Conservation (phyloP, 352 stramenopile species). For the Thalassiosira oceanica region DNA sequence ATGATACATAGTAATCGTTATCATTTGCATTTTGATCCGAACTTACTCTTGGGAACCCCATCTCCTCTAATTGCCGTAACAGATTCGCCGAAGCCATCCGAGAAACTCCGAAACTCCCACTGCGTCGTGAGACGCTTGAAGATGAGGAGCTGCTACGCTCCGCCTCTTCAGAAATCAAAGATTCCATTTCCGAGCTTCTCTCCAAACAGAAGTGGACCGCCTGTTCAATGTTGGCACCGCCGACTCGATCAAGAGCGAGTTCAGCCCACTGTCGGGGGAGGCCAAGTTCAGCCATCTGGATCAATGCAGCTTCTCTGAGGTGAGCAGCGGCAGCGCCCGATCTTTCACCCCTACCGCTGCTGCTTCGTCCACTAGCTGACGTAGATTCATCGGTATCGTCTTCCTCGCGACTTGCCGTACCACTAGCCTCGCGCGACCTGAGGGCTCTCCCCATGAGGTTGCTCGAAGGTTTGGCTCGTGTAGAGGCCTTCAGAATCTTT, state of each 20-base stretch:
- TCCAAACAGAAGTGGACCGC: constrained; percentile 84
- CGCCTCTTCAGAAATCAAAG: constrained; percentile 71
- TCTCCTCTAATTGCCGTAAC: constrained; percentile 55
- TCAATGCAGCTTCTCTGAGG: constrained; percentile 74
- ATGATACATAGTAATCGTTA: too few species aligned
- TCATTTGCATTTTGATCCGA: too few species aligned
- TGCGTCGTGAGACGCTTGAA: constrained; percentile 25
- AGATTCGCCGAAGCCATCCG: constrained; percentile 60
- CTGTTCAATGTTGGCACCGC: constrained; percentile 81
- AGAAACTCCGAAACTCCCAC: constrained; percentile 36
- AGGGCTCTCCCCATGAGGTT: too few species aligned
- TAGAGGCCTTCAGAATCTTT: too few species aligned
- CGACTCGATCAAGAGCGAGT: constrained; percentile 68
- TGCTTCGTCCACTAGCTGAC: constrained; percentile 41
- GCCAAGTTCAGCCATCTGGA: constrained; percentile 82
- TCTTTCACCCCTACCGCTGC: constrained; percentile 56
- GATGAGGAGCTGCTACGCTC: constrained; percentile 50
- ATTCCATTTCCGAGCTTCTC: constrained; percentile 80
- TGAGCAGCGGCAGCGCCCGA: constrained; percentile 55
- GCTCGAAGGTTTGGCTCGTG: too few species aligned
- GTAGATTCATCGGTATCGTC: constrained; percentile 26
- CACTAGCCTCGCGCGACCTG: too few species aligned
- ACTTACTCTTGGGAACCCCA: too few species aligned
- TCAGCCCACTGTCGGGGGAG: constrained; percentile 79
- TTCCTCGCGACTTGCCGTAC: constrained; percentile 24